A percentile compares a stretch with the other conserved stretches of the same genome.
Conservation (phyloP, 2,329 filamentous ascomycete genomes). For the Penicillium expansum region DNA sequence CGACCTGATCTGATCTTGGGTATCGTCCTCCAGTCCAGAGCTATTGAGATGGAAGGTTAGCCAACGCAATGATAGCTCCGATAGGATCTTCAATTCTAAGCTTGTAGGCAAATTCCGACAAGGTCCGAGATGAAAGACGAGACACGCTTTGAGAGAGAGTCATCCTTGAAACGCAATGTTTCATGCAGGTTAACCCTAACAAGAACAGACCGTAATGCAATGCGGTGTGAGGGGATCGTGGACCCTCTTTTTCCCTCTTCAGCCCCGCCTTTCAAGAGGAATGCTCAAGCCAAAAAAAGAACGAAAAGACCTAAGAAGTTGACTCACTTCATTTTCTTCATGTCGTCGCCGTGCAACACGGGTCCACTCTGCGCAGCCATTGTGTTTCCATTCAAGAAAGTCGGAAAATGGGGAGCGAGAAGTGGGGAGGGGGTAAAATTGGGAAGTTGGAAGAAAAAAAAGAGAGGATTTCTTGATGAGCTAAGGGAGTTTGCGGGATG, state of each 20-base stretch:
- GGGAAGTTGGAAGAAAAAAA: conserved; percentile 14
- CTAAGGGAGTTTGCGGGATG: conserved; percentile 39
- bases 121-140: neutral
- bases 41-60: conserved; percentile 32
- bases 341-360: conserved; percentile 55
- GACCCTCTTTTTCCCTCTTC: conserved; percentile 11
- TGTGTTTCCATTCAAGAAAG: conserved; percentile 37
- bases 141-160: neutral
- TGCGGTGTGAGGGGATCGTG: conserved; percentile 19
- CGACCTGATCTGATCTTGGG: conserved; percentile 57
- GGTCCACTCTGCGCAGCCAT: conserved; percentile 48
- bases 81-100: neutral
- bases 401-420: neutral
- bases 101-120: conserved; percentile 11
- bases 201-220: conserved; percentile 13
- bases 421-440: conserved; percentile 15
- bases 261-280: conserved; percentile 1
- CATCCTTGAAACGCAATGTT: conserved; percentile 1
- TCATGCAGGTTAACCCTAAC: conserved; percentile 12
- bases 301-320: neutral
- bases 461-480: conserved; percentile 26
- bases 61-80: conserved; percentile 1
- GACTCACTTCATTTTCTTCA: conserved; percentile 60
- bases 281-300: neutral
- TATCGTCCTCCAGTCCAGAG: conserved; percentile 41